Percentiles rank a stretch among this genome's conserved stretches.
Conservation (phyloP, 208 protist species). For the Trypanosoma avium region DNA sequence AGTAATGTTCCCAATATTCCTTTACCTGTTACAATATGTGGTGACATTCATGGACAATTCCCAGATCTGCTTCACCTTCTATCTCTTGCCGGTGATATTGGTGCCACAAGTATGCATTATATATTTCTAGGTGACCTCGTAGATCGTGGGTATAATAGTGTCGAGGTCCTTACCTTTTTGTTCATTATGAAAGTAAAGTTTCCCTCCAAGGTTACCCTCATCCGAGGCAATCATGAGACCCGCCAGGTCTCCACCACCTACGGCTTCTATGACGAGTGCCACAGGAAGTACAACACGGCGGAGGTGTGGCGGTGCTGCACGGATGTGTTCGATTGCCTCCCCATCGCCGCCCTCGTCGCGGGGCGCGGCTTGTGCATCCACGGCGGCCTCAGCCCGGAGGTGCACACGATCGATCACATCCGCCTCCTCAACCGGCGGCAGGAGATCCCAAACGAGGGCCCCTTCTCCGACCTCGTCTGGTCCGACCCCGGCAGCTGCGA, state of each 20-base stretch:
- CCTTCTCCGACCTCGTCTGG: slow-evolving; percentile 88
- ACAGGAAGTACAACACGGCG: slow-evolving; percentile 78
- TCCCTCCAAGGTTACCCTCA: slow-evolving; percentile 78
- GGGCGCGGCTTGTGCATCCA: slow-evolving; percentile 96
- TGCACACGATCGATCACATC: slow-evolving; percentile 90
- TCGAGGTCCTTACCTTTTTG: slow-evolving; percentile 93
- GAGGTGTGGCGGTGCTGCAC: slow-evolving; percentile 98
- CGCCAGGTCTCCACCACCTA: slow-evolving; percentile 85
- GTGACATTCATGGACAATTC: slow-evolving; percentile 99
- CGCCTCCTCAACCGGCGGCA: slow-evolving; percentile 73
- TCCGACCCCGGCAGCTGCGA: slow-evolving; percentile 89
- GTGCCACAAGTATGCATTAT: slow-evolving; percentile 73
- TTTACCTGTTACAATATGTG: slow-evolving; percentile 97
- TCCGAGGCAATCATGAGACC: slow-evolving; percentile 93
- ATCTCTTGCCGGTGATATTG: slow-evolving; percentile 89
- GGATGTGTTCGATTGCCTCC: slow-evolving; percentile 99
- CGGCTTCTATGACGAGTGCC: slow-evolving; percentile 93
- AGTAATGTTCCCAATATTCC: slow-evolving; percentile 94
- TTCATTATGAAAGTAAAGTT: slow-evolving; percentile 92
- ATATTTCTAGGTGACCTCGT: slow-evolving; percentile 96
- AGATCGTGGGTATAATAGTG: slow-evolving; percentile 94
- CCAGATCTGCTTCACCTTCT: slow-evolving; percentile 97
- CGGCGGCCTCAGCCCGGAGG: slow-evolving; percentile 96
- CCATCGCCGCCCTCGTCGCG: slow-evolving; percentile 97
- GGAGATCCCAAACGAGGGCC: slow-evolving; percentile 87